These are phyloP conservation scores for Xerocomus potaroensis DNA, from an alignment of 768 basidiomycete species.

Conservation along the genomic window DNA sequence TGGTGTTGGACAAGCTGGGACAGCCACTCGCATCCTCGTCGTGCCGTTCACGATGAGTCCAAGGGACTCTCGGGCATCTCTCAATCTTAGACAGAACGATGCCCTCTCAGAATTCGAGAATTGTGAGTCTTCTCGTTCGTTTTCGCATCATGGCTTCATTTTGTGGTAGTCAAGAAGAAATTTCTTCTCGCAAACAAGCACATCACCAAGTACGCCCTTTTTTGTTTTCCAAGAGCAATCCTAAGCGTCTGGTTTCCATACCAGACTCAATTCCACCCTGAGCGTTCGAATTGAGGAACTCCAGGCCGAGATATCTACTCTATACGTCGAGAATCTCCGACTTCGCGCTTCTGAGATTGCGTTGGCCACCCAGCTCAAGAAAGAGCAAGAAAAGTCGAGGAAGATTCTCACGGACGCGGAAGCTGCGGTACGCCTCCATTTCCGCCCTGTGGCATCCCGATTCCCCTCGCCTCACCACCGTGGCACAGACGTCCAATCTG, in stretches of 20 bases:
- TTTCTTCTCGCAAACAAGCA: conserved; percentile 88
- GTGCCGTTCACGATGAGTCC: conserved; percentile 31
- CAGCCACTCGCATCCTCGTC: conserved; percentile 18
- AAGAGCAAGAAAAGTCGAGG: conserved; percentile 72
- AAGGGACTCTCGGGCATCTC: conserved; percentile 40
- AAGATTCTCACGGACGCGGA: conserved; percentile 72
- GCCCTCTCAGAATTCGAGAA: conserved; percentile 81
- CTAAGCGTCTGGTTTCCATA: conserved; percentile 7
- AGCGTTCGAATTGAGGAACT: conserved; percentile 83
- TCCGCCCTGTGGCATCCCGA: conserved; percentile 13
- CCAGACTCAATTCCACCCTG: conserved; percentile 79
- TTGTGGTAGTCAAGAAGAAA: conserved; percentile 81
- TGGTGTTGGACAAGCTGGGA: conserved; percentile 19
- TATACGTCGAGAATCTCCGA: conserved; percentile 79
- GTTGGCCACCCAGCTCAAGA: conserved; percentile 70
- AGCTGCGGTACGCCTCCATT: conserved; percentile 53
- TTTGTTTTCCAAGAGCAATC: neutral
- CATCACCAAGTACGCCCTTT: conserved; percentile 69
- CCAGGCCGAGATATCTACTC: conserved; percentile 75
- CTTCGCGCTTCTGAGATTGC: conserved; percentile 78
- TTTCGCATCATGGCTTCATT: conserved; percentile 6
- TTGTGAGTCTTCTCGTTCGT: conserved; percentile 46
- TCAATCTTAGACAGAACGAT: conserved; percentile 68
- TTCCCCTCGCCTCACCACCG: conserved; percentile 5
- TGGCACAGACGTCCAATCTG: conserved; percentile 57